Evolutionary conservation across 495 filamentous ascomycete genomes (phyloP).

Genomic region (Xylaria telfairii): DNA sequence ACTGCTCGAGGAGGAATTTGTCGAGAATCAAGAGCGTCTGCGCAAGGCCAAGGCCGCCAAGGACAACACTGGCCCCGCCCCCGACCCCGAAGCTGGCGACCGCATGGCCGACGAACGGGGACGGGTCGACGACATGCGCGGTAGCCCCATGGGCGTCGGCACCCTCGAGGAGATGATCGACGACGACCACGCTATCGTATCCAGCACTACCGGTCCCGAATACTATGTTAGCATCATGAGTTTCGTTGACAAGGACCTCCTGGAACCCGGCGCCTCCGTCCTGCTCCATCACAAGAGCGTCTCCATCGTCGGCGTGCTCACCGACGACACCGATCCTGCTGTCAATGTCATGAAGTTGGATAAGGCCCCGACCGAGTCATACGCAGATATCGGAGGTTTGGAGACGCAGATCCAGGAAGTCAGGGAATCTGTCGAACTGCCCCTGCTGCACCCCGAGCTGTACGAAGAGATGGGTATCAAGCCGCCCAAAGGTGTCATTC

Average conservation of each 20-base stretch:
- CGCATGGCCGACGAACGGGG: slow-evolving; percentile 94
- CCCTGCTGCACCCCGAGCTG: slow-evolving; percentile 92
- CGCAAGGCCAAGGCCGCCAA: slow-evolving; percentile 87
- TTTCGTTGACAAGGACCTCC: slow-evolving; percentile 98
- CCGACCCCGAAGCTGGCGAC: slow-evolving; percentile 70
- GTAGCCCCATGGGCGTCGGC: slow-evolving; percentile 97
- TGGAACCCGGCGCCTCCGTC: slow-evolving; percentile 95
- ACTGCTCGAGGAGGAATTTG: slow-evolving; percentile 95
- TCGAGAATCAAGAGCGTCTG: slow-evolving; percentile 96
- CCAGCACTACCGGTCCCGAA: slow-evolving; percentile 94
- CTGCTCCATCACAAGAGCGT: slow-evolving; percentile 97
- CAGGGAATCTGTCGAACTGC: slow-evolving; percentile 93
- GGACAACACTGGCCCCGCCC: slow-evolving; percentile 63
- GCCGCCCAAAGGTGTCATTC: slow-evolving; percentile 98
- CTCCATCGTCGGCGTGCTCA: slow-evolving; percentile 96
- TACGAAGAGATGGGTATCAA: slow-evolving; percentile 99
- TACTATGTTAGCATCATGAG: slow-evolving; percentile 99
- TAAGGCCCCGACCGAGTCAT: slow-evolving; percentile 97
- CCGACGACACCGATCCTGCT: slow-evolving; percentile 93
- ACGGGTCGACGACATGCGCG: slow-evolving; percentile 97
- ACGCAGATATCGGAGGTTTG: slow-evolving; percentile 96
- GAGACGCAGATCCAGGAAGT: slow-evolving; percentile 98
- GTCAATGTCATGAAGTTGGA: slow-evolving; percentile 99
- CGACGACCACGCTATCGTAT: slow-evolving; percentile 99
- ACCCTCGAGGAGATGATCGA: slow-evolving; percentile 99